phyloP scores from a whole-genome alignment of 345 rosid species.

The Gossypium turneri region DNA sequence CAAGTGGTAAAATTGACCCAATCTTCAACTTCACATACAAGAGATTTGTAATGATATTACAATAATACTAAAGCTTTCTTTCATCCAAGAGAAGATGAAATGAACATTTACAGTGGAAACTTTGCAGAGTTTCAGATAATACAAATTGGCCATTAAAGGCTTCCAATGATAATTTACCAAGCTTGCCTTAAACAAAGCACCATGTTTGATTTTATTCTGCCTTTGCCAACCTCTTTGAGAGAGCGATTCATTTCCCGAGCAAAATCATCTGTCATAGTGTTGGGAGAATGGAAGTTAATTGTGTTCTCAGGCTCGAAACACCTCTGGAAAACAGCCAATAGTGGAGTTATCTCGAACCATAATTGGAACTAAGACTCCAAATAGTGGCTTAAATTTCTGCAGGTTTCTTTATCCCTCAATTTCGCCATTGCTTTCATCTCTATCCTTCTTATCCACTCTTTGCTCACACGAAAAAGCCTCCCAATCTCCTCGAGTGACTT shows the following conservation, averaged over 20 bases:
- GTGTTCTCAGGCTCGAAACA: background rate
- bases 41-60: background rate
- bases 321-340: background rate
- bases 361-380: constrained; percentile 3
- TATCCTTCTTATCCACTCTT: constrained; percentile 76
- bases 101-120: background rate
- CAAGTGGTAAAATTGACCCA: background rate
- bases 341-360: background rate
- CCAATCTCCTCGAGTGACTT: constrained; percentile 80
- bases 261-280: background rate
- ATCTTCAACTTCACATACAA: background rate
- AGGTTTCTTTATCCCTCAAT: constrained; percentile 41
- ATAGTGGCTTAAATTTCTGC: constrained; percentile 43
- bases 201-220: background rate
- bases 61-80: background rate
- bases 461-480: constrained; percentile 57
- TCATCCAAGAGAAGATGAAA: background rate
- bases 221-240: background rate
- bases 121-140: background rate
- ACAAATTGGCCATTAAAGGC: background rate
- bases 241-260: background rate
- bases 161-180: background rate
- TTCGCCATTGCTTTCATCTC: constrained; percentile 61
- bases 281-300: background rate
- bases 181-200: background rate